Conservation (phyloP, 2,329 filamentous ascomycete species). For the Fusarium napiforme region DNA sequence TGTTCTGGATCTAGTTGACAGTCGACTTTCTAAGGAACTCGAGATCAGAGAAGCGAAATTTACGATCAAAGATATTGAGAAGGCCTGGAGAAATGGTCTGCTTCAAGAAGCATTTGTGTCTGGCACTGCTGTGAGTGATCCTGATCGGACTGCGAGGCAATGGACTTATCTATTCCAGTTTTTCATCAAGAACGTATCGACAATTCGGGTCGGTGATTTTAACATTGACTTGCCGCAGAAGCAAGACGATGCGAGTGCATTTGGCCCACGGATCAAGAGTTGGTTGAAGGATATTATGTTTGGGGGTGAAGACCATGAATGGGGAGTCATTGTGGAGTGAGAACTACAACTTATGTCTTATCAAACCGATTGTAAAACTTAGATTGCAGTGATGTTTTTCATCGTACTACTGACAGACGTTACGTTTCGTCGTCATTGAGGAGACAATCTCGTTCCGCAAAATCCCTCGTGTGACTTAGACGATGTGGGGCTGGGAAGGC, state of each 20-base stretch:
- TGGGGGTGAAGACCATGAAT: background rate
- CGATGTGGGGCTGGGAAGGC: background rate
- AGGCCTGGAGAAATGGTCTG: background rate
- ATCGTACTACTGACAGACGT: accelerated
- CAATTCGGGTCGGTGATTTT: background rate
- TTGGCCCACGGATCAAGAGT: background rate
- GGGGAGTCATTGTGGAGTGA: background rate
- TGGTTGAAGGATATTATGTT: conserved; percentile 2
- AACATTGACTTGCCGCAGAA: background rate
- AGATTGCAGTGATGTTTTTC: accelerated
- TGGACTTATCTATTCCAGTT: background rate
- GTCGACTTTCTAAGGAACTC: accelerated
- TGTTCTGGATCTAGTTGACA: background rate
- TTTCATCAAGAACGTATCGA: background rate
- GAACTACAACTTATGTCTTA: accelerated
- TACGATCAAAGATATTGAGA: accelerated
- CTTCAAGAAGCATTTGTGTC: background rate
- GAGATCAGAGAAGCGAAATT: background rate
- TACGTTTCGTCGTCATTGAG: accelerated
- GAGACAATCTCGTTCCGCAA: background rate
- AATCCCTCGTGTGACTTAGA: background rate
- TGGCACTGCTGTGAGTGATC: background rate
- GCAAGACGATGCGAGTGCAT: background rate
- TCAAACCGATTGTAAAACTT: accelerated
- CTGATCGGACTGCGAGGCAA: accelerated